These are phyloP conservation scores for Vitis vinifera DNA, from an alignment of 164 flowering plant genomes.

Conservation along the genomic window ASM3070453v1 NC_081807.1:19262001-19262500, in stretches of 20 bases:
- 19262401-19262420: background rate
- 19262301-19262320: conserved; percentile 41
- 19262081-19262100: conserved; percentile 45
- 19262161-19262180: conserved; percentile 10
- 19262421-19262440: background rate
- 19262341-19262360: conserved; percentile 34
- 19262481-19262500: conserved; percentile 27
- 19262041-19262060: conserved; percentile 23
- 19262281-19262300: conserved; percentile 45
- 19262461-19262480: conserved; percentile 16
- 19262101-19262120: conserved; percentile 37
- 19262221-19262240: too few relatives aligned
- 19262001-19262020: background rate
- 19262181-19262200: too few relatives aligned
- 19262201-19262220: too few relatives aligned
- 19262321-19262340: conserved; percentile 51
- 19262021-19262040: conserved; percentile 22
- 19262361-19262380: too few relatives aligned
- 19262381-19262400: too few relatives aligned
- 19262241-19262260: background rate
- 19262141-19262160: conserved; percentile 32
- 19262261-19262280: conserved; percentile 49
- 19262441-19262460: background rate
- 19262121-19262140: conserved; percentile 34
- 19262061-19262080: conserved; percentile 22